Base-by-base conservation (phyloP, 352 stramenopile species). In the Globisporangium yorkense region DNA sequence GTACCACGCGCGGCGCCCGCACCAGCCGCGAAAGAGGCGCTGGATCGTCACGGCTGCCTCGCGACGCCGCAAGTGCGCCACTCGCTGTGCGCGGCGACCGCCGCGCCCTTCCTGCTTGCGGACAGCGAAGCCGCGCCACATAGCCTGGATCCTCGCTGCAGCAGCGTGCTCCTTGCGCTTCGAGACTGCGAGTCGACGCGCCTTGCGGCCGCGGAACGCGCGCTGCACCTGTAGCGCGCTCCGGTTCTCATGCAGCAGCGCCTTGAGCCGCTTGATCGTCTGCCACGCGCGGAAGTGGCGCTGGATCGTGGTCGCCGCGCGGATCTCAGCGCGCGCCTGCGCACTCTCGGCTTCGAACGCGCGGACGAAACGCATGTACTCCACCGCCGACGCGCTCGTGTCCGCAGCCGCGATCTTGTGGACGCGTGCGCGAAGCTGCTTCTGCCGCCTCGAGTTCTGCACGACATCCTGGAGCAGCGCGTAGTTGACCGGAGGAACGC, bases 351-450 rank as follows among this genome's bases (percentile, higher is more conserved):
- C 67, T 54, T 86, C 78, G 46, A 93, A 93, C 2, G 72, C 62
- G 15, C 65, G 68, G 41, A 83, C 83, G 47, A 90, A 93, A 18
- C 76, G 74, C 64, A 88, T 71, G 65, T 93, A 93, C 51, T 91
- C 80, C 64, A 87, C 84, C 0, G 69, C 69, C 0, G 80, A 88
- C 0, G 74, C 79, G 24, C 71, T 68, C 1, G 47, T 57, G 20
- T 78, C 71, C 3, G 64, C 56, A 0, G 60, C 43, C 13, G 77
- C 79, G 6, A 88, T 62, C 45, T 78, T 85, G 33, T 68, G 70
- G n/a, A 90, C 68, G 0, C 72, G 71, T 21, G 75, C 71, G 6
- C 81, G 80, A 1, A 90, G 57, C 45, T 74, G 75, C 27, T 81
- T 77, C 57, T 87, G 75, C 0, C 77, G 67, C 56, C 83, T 88